These are phyloP conservation scores for Rugosomyces carneus DNA, from an alignment of 1,284 basidiomycete genomes.

Conservation along the genomic window DNA sequence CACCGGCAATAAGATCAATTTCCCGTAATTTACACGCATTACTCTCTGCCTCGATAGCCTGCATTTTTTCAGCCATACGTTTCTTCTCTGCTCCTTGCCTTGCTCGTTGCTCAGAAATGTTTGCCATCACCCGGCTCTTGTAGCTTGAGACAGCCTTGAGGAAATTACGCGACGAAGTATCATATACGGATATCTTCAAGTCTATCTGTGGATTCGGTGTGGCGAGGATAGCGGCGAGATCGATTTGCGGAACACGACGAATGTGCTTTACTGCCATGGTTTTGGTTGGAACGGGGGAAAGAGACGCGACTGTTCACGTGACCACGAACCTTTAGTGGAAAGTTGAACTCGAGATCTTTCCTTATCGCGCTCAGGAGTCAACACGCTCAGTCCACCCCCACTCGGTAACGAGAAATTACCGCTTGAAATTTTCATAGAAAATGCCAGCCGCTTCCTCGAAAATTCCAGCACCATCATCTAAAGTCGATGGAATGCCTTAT, in stretches of 20 bases:
- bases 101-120: slow-evolving; percentile 56
- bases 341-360: slow-evolving; percentile 3
- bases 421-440: not conserved
- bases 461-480: not conserved
- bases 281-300: no score
- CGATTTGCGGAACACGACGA: slow-evolving; percentile 53
- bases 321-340: not conserved
- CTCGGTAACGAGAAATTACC: not conserved
- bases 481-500: slow-evolving; percentile 15
- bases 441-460: slow-evolving; percentile 4
- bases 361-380: slow-evolving; percentile 2
- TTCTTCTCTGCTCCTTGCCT: slow-evolving; percentile 55
- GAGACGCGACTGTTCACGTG: slow-evolving; percentile 15
- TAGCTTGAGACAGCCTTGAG: slow-evolving; percentile 62
- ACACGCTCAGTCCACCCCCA: not conserved
- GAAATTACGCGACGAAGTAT: slow-evolving; percentile 62
- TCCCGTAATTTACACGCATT: slow-evolving; percentile 67
- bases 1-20: slow-evolving; percentile 65
- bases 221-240: slow-evolving; percentile 51
- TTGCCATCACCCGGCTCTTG: slow-evolving; percentile 56
- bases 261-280: slow-evolving; percentile 29
- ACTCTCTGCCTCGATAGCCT: slow-evolving; percentile 57
- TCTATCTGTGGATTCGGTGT: slow-evolving; percentile 59
- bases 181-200: slow-evolving; percentile 54
- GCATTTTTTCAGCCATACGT: slow-evolving; percentile 46